Conservation (phyloP, 2,329 filamentous ascomycete genomes). For the Dryadomyces quercus-mongolicae region DNA sequence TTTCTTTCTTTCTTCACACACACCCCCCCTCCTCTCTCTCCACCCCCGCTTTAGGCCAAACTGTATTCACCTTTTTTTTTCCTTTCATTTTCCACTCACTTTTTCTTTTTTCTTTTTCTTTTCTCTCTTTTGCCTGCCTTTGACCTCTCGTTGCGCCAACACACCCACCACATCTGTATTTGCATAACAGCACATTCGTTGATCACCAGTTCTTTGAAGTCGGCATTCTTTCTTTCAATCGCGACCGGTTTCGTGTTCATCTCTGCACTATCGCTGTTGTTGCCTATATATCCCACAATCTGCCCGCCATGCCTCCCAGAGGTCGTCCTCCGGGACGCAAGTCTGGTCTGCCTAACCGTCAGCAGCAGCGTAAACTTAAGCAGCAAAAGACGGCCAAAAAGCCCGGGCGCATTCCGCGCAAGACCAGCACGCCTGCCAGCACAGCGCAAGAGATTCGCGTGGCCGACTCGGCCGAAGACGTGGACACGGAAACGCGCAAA, state of each 20-base stretch:
- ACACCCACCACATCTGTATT: neutral
- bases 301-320: conserved; percentile 7
- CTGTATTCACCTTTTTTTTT: neutral
- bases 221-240: neutral
- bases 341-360: neutral
- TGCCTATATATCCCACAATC: neutral
- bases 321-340: conserved; percentile 11
- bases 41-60: neutral
- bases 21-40: neutral
- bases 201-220: neutral
- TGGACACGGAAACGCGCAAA: neutral
- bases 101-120: neutral
- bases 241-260: neutral
- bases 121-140: neutral
- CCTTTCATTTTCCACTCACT: neutral
- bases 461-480: neutral
- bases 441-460: conserved; percentile 2
- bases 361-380: neutral
- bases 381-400: neutral
- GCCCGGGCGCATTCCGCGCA: neutral
- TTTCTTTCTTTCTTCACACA: conserved; percentile 3
- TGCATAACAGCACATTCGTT: neutral
- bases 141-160: neutral
- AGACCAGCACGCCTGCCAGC: neutral
- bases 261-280: neutral